Evolutionary conservation across 1,284 basidiomycete species (phyloP).

Genomic region (Cutaneotrichosporon cutaneum): DNA sequence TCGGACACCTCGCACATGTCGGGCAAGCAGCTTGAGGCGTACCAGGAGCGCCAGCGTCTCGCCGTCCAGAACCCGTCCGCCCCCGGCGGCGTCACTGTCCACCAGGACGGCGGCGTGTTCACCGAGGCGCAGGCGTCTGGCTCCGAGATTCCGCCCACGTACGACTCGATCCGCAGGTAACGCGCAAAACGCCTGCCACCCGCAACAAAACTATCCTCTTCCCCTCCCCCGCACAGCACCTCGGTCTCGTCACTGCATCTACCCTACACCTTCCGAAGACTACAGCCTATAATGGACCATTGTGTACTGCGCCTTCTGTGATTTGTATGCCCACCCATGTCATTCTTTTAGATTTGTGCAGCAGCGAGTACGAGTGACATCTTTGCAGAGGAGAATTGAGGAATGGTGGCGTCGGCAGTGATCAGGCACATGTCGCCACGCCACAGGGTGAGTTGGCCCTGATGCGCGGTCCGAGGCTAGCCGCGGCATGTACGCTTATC

Average conservation of each 20-base stretch:
- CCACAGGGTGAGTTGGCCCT: neutral
- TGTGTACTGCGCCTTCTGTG: conserved; percentile 8
- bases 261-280: neutral
- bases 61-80: conserved; percentile 34
- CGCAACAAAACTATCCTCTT: neutral
- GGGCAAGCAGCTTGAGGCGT: conserved; percentile 47
- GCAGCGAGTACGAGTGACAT: neutral
- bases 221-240: neutral
- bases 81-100: conserved; percentile 32
- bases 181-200: neutral
- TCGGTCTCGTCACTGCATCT: conserved; percentile 4
- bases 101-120: conserved; percentile 38
- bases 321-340: conserved; percentile 10
- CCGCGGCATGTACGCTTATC: no score
- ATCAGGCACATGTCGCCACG: neutral
- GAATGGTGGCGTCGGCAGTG: neutral
- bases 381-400: neutral
- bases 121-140: conserved; percentile 17
- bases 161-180: conserved; percentile 16
- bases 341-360: conserved; percentile 2
- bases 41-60: conserved; percentile 41
- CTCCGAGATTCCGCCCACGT: conserved; percentile 38
- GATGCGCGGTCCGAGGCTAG: no score
- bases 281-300: conserved; percentile 1
- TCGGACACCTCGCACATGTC: conserved; percentile 29